phyloP scores from a whole-genome alignment of 441 rosid genomes.

The Populus hybrid region DNA sequence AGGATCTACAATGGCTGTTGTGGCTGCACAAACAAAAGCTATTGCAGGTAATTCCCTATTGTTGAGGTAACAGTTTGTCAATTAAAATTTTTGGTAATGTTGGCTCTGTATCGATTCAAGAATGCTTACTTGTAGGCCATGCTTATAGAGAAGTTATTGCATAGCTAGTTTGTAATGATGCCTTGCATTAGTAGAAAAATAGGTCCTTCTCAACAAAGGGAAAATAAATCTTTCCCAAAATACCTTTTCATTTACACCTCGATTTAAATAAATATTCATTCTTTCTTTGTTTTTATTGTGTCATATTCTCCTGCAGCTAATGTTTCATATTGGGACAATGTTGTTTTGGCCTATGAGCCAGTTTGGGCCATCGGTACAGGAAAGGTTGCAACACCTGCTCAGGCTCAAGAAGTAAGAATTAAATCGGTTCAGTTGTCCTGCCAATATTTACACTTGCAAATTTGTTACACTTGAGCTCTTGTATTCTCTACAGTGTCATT shows the following conservation, averaged over 20 bases:
- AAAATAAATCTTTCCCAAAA: not conserved
- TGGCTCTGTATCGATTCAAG: not conserved
- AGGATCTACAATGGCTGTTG: slow-evolving; percentile 62
- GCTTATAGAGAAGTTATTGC: not conserved
- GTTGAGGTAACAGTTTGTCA: not conserved
- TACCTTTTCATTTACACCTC: not conserved
- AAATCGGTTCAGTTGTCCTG: not conserved
- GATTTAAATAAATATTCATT: not conserved
- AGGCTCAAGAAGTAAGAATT: slow-evolving; percentile 68
- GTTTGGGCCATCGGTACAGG: slow-evolving; percentile 90
- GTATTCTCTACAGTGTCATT: not conserved
- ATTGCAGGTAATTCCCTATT: slow-evolving; percentile 43
- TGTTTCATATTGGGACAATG: slow-evolving; percentile 47
- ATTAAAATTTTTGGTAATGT: not conserved
- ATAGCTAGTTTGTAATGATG: not conserved
- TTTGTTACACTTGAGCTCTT: not conserved
- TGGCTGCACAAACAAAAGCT: slow-evolving; percentile 70
- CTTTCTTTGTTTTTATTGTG: not conserved
- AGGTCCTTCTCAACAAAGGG: not conserved
- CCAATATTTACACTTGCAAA: not conserved
- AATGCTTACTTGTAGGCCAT: not conserved
- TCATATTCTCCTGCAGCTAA: slow-evolving; percentile 37
- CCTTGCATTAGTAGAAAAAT: not conserved
- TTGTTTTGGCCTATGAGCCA: slow-evolving; percentile 76
- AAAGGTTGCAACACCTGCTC: slow-evolving; percentile 77